Evolutionary conservation across 192 early-diverging fungal genomes (phyloP), one percentile per base, ranked within the genome.

Genomic region (Coemansia sp.): DNA sequence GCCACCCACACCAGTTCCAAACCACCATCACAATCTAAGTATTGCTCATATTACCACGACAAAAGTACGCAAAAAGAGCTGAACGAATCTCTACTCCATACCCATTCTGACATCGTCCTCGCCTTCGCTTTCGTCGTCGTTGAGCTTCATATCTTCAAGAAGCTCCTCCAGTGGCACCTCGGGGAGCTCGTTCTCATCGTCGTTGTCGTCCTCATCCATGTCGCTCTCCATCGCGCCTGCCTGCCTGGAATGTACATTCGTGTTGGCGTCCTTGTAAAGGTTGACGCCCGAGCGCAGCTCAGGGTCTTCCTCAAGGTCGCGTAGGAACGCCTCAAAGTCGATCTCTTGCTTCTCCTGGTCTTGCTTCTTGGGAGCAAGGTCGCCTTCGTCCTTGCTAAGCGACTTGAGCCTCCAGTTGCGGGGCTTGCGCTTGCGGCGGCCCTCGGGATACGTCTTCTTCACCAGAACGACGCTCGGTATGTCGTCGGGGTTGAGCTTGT

Each of bases 301-400:
- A 28, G 94, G 86, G 84, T 99, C 97, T 81, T 99, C 97, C 81
- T 99, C 97, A 52, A 99, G 83, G 83, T 99, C 97, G 68, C 94
- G 89, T 89, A 97, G 82, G 85, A 99, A 99, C 68, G 92, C 71
- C 76, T 99, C 97, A 72, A 91, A 93, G 80, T 99, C 97, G 45
- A 90, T 77, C 58, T 97, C 94, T 48, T 88, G 86, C 66, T 85
- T 84, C 45, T 86, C 87, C 72, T 84, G 76, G 29, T 95, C 94
- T 64, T 89, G 84, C 69, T 94, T 94, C 67, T 87, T 87, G 13
- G 84, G 75, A 18, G 81, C 81, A 73, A 89, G 83, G n/a, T 95
- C 94, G 67, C 94, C 94, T 58, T 91, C 85, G 77, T 95, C 93
- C 86, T 95, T 97, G 59, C 78, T 85, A 26, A 99, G 84, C 52